Percentiles rank a stretch among this genome's conserved stretches.
Conservation (phyloP, 208 protist species). For the Acanthamoeba lenticulata region DNA sequence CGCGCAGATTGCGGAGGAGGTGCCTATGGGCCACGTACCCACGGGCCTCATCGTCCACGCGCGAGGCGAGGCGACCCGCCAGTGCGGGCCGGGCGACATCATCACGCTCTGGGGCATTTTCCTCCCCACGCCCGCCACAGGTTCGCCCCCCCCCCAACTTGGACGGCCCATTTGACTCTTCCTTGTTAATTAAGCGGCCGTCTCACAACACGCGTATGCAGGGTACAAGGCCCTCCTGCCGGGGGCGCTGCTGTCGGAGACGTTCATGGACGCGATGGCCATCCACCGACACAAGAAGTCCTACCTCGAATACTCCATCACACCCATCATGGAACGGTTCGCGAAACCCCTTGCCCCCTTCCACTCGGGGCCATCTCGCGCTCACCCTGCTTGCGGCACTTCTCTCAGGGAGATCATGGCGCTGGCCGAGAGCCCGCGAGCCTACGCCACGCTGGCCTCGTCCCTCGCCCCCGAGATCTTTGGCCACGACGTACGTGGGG, state of each 20-base stretch:
- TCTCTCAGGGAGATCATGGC: background rate
- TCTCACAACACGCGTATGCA: background rate
- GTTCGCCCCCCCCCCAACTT: conserved; percentile 53
- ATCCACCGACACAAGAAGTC: conserved; percentile 83
- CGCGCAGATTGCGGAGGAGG: conserved; percentile 80
- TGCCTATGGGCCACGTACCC: conserved; percentile 91
- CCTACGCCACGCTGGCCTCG: background rate
- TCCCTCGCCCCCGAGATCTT: conserved; percentile 93
- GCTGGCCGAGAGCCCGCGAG: background rate
- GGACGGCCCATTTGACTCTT: conserved; percentile 28
- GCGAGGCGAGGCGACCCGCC: conserved; percentile 85
- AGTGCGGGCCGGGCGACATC: conserved; percentile 86
- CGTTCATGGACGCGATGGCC: conserved; percentile 87
- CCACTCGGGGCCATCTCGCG: too few relatives aligned
- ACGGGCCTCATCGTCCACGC: conserved; percentile 88
- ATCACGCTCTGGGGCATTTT: conserved; percentile 82
- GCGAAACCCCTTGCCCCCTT: too few relatives aligned
- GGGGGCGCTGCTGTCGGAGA: conserved; percentile 87
- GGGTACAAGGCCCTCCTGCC: conserved; percentile 84
- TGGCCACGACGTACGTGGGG: conserved; percentile 82
- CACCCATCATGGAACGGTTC: background rate
- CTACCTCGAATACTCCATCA: conserved; percentile 68
- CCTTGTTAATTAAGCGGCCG: background rate
- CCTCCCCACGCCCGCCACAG: background rate
- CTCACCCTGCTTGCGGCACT: too few relatives aligned